Conservation (phyloP, 768 basidiomycete species). For the Psilocybe cyanescens region DNA sequence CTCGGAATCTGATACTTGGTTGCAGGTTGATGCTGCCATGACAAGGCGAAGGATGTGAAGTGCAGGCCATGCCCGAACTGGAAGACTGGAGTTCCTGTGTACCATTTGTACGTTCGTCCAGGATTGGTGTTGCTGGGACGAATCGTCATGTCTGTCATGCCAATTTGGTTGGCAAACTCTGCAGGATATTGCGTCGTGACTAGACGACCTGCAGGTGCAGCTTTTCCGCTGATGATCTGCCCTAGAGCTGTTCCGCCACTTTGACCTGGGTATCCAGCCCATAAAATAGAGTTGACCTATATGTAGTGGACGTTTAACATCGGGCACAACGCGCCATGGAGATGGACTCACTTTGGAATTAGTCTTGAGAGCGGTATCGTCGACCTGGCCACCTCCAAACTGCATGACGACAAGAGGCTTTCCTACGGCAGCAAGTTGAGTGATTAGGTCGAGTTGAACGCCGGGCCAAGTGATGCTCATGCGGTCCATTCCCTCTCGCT, state of each 20-base stretch:
- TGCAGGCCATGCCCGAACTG: slow-evolving; percentile 59
- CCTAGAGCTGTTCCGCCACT: slow-evolving; percentile 57
- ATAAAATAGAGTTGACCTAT: slow-evolving; percentile 56
- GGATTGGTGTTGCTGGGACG: slow-evolving; percentile 52
- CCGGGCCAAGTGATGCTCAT: slow-evolving; percentile 57
- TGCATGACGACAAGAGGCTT: slow-evolving; percentile 59
- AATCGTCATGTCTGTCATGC: slow-evolving; percentile 63
- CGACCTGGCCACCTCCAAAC: slow-evolving; percentile 62
- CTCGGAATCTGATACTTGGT: slow-evolving; percentile 42
- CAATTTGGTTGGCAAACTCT: slow-evolving; percentile 47
- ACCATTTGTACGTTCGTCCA: slow-evolving; percentile 65
- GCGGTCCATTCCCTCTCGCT: slow-evolving; percentile 52
- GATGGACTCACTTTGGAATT: slow-evolving; percentile 39
- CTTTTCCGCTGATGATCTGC: slow-evolving; percentile 55
- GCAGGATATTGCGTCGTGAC: slow-evolving; percentile 58
- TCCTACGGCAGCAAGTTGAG: slow-evolving; percentile 44
- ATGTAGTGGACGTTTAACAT: background rate
- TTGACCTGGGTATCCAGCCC: slow-evolving; percentile 63
- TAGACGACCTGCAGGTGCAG: slow-evolving; percentile 58
- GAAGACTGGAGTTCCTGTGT: slow-evolving; percentile 51
- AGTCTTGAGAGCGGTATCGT: slow-evolving; percentile 47
- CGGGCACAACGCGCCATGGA: background rate
- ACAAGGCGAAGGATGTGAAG: slow-evolving; percentile 51
- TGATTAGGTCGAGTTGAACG: slow-evolving; percentile 53
- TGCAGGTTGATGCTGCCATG: slow-evolving; percentile 40